Evolutionary conservation across 2,329 filamentous ascomycete genomes (phyloP).

Genomic region (Coccinonectria pachysandricola): DNA sequence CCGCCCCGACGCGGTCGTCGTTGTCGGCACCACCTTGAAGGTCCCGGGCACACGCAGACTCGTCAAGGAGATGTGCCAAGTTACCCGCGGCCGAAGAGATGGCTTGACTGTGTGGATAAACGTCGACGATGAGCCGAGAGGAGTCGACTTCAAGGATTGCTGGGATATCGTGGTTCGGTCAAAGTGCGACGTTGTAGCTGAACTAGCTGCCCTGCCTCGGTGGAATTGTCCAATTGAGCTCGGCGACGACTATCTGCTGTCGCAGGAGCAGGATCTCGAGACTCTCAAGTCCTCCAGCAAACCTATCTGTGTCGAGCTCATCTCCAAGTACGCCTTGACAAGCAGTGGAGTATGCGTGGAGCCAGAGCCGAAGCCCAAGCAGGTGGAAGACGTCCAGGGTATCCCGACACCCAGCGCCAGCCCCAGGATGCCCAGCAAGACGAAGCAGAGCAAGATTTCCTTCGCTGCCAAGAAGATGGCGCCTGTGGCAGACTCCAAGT

Average conservation of each 20-base stretch:
- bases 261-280: slow-evolving; percentile 34
- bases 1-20: slow-evolving; percentile 82
- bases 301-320: slow-evolving; percentile 23
- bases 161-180: slow-evolving; percentile 88
- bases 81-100: slow-evolving; percentile 71
- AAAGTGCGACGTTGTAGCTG: slow-evolving; percentile 79
- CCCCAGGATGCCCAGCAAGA: slow-evolving; percentile 35
- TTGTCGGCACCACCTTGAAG: slow-evolving; percentile 91
- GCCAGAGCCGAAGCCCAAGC: slow-evolving; percentile 30
- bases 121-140: slow-evolving; percentile 70
- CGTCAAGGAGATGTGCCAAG: slow-evolving; percentile 80
- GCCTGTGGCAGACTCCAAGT: slow-evolving; percentile 8
- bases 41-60: slow-evolving; percentile 86
- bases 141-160: slow-evolving; percentile 78
- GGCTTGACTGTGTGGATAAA: slow-evolving; percentile 94
- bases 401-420: slow-evolving; percentile 51
- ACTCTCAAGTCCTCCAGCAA: slow-evolving; percentile 28
- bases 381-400: slow-evolving; percentile 33
- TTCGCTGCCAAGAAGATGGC: no score
- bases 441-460: slow-evolving; percentile 42
- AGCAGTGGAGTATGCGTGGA: no score
- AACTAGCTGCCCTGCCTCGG: slow-evolving; percentile 51
- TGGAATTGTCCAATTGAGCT: slow-evolving; percentile 47
- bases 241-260: slow-evolving; percentile 39
- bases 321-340: no score